Evolutionary conservation across 179 eudicot species (phyloP), one percentile per base, ranked within the genome.

Genomic region (Beta corolliflora): DNA sequence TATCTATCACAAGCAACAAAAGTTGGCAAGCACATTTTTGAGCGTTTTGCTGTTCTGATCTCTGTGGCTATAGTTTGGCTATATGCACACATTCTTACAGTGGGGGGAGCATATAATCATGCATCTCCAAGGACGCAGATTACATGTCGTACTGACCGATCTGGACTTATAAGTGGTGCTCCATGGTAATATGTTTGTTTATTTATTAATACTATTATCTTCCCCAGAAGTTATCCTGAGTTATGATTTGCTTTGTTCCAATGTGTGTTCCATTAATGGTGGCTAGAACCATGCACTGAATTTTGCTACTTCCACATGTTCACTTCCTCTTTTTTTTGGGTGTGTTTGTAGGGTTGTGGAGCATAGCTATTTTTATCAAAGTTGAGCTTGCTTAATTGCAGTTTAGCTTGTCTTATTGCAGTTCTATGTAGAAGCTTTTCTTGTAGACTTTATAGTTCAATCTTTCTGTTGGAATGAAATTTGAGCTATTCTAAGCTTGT

Each of bases 31-130:
- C 19, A 84, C 77, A 68, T 87, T 48, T 91, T 90, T 77, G 98
- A 93, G 75, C 92, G 97, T 9, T 94, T 93, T 86, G 93, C 97
- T 73, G 95, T 94, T 50, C 71, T 94, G 70, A 82, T 94, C 84
- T 85, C 98, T 10, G 94, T 94, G 82, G 91, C 83, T 7, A 88
- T 94, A 76, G 92, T 94, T 60, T 94, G 98, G 98, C 71, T 94
- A 53, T 94, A 93, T 81, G 98, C 98, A 65, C 84, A 85, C 85
- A 80, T 94, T 31, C 93, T 94, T 59, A 94, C 98, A 9, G 95
- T 93, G 21, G 94, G 97, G 50, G 95, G 97, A 64, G 98, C 98
- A 78, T 94, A 94, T 64, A 84, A 89, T 68, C 92, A 87, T n/a
- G 89, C 87, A 65, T 58, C 97, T 19, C 94, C 92, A 15, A 88